A percentile compares a stretch with the other conserved stretches of the same genome.
phyloP scores from a whole-genome alignment of 2,329 filamentous ascomycete species.

The Daldinia eschscholtzii region DNA sequence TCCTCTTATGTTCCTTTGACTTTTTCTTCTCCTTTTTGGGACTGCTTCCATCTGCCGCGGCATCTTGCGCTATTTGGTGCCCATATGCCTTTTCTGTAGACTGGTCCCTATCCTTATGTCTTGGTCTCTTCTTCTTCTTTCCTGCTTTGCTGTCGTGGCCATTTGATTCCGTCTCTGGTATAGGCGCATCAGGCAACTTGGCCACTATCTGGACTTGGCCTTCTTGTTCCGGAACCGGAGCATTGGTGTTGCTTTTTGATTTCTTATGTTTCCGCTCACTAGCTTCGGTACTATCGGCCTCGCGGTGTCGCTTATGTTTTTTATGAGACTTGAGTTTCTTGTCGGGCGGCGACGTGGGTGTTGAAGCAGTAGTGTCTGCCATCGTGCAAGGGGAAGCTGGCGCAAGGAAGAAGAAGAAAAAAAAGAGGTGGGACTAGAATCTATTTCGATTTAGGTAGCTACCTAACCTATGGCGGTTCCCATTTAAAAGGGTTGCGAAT shows the following conservation, averaged over 20 bases:
- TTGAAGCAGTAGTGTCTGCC: conserved; percentile 36
- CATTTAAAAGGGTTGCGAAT: not conserved
- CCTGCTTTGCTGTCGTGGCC: conserved; percentile 60
- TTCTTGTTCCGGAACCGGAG: conserved; percentile 10
- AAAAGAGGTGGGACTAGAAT: not conserved
- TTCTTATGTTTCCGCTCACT: conserved; percentile 64
- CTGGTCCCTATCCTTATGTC: conserved; percentile 32
- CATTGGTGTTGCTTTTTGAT: conserved; percentile 56
- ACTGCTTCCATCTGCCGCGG: conserved; percentile 31
- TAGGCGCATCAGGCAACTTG: conserved; percentile 14
- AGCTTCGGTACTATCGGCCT: conserved; percentile 49
- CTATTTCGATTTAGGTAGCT: not conserved
- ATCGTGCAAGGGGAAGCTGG: conserved; percentile 23
- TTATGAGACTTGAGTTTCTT: conserved; percentile 43
- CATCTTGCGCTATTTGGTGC: conserved; percentile 35
- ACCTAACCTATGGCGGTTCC: no score
- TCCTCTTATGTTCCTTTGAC: conserved; percentile 43
- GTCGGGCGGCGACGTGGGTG: conserved; percentile 21
- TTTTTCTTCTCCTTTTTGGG: conserved; percentile 56
- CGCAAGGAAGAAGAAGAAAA: not conserved
- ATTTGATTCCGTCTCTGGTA: conserved; percentile 46
- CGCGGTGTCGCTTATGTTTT: conserved; percentile 49
- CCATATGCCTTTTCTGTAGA: conserved; percentile 16
- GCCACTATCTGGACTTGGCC: conserved; percentile 18
- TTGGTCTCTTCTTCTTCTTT: conserved; percentile 54